These are phyloP conservation scores for Pythium phragmiticola DNA, from an alignment of 352 stramenopile species.

Conservation along the genomic window DNA sequence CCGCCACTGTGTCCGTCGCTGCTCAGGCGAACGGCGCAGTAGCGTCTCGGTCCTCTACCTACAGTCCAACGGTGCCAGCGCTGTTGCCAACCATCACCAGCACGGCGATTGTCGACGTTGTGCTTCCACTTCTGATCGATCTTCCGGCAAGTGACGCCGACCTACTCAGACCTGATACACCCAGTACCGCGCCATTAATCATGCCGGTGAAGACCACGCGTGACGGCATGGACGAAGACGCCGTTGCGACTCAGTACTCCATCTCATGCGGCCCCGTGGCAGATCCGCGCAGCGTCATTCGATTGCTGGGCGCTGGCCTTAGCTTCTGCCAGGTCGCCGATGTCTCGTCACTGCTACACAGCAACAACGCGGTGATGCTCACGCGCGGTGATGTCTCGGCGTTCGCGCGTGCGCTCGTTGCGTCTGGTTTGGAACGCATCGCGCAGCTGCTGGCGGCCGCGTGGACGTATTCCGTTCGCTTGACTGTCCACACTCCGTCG, in stretches of 20 bases:
- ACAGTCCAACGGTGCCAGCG: neutral
- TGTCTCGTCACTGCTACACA: neutral
- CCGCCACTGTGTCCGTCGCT: neutral
- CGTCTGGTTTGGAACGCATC: constrained; percentile 15
- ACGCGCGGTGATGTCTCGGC: constrained; percentile 1
- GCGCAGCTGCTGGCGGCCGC: neutral
- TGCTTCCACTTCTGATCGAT: constrained; percentile 22
- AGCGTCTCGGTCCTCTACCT: neutral
- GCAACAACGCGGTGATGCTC: neutral
- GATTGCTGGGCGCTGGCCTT: constrained; percentile 8
- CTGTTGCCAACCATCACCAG: constrained; percentile 20
- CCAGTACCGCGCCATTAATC: neutral
- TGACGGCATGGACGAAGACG: neutral
- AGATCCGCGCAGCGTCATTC: neutral
- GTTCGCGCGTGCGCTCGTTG: constrained; percentile 11
- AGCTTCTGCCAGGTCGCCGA: constrained; percentile 8
- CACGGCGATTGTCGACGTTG: constrained; percentile 26
- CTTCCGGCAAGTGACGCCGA: constrained; percentile 3
- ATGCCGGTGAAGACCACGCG: neutral
- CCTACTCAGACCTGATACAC: neutral
- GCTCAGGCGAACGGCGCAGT: neutral
- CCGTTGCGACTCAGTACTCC: neutral
- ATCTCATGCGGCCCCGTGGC: neutral
- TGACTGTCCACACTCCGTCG: constrained; percentile 2
- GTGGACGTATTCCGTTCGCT: constrained; percentile 21